Evolutionary conservation across 345 rosid species (phyloP), one percentile per base, ranked within the genome.

Genomic region (Sapria himalayana): DNA sequence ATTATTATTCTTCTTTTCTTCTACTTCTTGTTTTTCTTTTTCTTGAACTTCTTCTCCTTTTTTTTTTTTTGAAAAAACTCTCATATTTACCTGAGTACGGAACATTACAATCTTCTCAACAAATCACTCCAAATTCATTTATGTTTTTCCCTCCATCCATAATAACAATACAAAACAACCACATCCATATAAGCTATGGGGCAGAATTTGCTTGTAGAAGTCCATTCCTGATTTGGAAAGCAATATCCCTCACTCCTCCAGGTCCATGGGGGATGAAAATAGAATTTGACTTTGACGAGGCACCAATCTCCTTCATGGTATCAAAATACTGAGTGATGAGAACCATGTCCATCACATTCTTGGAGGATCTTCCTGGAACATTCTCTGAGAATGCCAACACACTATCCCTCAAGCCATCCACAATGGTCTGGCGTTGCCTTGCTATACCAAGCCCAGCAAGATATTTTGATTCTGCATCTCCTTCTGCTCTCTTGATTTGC

Each of bases 321-420:
- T 78, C 84, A 2, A 78, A 74, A 56, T 74, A 78, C 33, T 74
- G 91, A 39, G 91, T 78, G 2, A 78, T 77, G 29, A 74, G 61
- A 46, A 78, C 84, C 84, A 78, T 69, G 54, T 74, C 91, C 91
- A 78, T 74, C 1, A 71, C 80, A 31, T 78, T 84, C 51, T 71
- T 78, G 0, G 91, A 66, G 15, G 77, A 25, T 22, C 76, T 71
- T 29, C 84, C 91, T 1, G 84, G 91, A 4, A 78, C 91, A 51
- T 64, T 66, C 58, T 56, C 74, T 1, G 81, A 70, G 54, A 69
- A 68, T 22, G 66, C 79, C 12, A 69, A 66, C 16, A 73, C 81
- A 0, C 81, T 73, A 54, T 66, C 74, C 44, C 81, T 70, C 57
- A 73, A 46, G 54, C 81, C 81, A 9, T 73, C 77, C 19, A 70